phyloP scores from a whole-genome alignment of 768 basidiomycete species.

The Hirschioporus abietinus region DNA sequence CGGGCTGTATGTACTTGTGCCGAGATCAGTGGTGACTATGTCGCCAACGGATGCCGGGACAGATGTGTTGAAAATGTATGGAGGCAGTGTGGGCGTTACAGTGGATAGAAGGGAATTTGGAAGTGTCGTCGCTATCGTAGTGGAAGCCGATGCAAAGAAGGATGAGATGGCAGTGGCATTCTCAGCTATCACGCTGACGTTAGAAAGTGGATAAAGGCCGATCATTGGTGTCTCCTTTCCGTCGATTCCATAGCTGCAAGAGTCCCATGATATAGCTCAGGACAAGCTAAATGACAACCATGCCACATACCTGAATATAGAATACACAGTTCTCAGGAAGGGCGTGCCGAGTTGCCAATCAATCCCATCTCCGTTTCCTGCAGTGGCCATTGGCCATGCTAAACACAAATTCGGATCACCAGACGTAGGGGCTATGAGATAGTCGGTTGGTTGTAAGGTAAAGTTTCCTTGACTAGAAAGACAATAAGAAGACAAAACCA shows the following conservation, averaged over 20 bases:
- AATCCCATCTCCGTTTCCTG: slow-evolving; percentile 66
- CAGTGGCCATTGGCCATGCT: slow-evolving; percentile 64
- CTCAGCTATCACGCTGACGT: slow-evolving; percentile 37
- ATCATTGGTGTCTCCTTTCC: slow-evolving; percentile 69
- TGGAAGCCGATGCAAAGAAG: slow-evolving; percentile 55
- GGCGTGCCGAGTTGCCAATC: slow-evolving; percentile 80
- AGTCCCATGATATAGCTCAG: slow-evolving; percentile 7
- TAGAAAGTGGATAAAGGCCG: slow-evolving; percentile 62
- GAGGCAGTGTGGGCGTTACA: slow-evolving; percentile 55
- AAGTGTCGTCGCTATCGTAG: slow-evolving; percentile 60
- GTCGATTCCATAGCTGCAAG: slow-evolving; percentile 64
- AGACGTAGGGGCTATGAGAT: slow-evolving; percentile 63
- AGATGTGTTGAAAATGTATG: slow-evolving; percentile 68
- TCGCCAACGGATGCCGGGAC: slow-evolving; percentile 48
- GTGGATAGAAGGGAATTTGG: slow-evolving; percentile 69
- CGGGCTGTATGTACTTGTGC: slow-evolving; percentile 65
- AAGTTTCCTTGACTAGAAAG: slow-evolving; percentile 41
- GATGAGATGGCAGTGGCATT: slow-evolving; percentile 39
- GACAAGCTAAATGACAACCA: not conserved
- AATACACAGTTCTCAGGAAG: slow-evolving; percentile 73
- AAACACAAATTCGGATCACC: slow-evolving; percentile 65
- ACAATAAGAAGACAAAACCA: not conserved
- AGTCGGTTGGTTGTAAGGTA: slow-evolving; percentile 68
- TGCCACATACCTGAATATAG: slow-evolving; percentile 58
- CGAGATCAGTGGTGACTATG: slow-evolving; percentile 56